Base-by-base conservation (phyloP, 129 eudicot species). In the Lactuca sativa region DNA sequence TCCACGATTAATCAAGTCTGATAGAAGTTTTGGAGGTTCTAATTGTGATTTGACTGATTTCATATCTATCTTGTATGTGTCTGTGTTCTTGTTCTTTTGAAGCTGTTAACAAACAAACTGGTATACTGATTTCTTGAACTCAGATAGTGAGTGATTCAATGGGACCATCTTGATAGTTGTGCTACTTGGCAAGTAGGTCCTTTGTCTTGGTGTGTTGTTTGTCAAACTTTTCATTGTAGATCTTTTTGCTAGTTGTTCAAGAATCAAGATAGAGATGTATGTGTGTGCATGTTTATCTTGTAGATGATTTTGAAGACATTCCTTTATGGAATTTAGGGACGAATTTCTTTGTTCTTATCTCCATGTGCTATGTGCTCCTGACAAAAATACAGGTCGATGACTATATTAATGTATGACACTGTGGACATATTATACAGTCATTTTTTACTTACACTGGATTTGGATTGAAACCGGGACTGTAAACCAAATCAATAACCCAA, bases 221-320 rank as follows among this genome's bases (percentile, higher is more conserved):
- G 58, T 53, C 58, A 53, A 53, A 53, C 30, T 53, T 53, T 15
- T 53, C 58, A 53, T 15, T 53, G 58, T 53, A 13, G 58, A 53
- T 53, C 3, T 15, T 53, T 53, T 53, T 53, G 25, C 21, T 4
- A 53, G 6, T 15, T 53, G 1, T 6, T 53, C 58, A 16, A 53
- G 58, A 15, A 53, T 53, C 30, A 53, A 15, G 9, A 53, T 53
- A 3, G 58, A n/a, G 30, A 17, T 53, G 58, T 9, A 17, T 53
- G 58, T 9, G 15, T 15, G 1, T 25, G 30, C 58, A 15, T 53
- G 58, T 53, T 3, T 53, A 53, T 53, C 58, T 53, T 53, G 30
- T 25, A 25, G 30, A 25, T 25, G 56, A 51, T 51, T 15, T 51
- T 51, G 18, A 51, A 51, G 56, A 12, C 18, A 51, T 51, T 51